Percentiles rank a stretch among this genome's conserved stretches.
These are phyloP conservation scores for Nematodospora anomalae DNA, from an alignment of 1,139 yeast genomes.

Conservation along the genomic window DNA sequence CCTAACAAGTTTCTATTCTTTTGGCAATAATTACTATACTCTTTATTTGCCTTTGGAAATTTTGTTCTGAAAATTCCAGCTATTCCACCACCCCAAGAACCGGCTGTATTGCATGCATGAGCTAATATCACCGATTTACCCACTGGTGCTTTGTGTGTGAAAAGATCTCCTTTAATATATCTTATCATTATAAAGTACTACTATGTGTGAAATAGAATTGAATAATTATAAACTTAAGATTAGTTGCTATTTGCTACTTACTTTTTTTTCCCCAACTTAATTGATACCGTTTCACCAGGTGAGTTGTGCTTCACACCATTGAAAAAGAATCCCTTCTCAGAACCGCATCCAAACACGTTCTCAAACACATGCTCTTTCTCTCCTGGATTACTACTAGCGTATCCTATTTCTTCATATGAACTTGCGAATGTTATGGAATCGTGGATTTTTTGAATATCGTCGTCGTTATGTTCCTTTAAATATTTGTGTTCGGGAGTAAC, in stretches of 20 bases:
- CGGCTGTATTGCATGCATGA: constrained; percentile 80
- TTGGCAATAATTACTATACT: constrained; percentile 51
- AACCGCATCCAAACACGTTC: constrained; percentile 45
- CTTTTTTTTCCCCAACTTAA: constrained; percentile 8
- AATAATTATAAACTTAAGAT: background rate
- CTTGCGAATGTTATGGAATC: constrained; percentile 29
- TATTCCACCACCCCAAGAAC: constrained; percentile 86
- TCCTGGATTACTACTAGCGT: constrained; percentile 12
- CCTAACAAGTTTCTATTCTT: constrained; percentile 47
- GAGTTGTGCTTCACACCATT: constrained; percentile 43
- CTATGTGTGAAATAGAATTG: background rate
- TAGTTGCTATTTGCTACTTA: background rate
- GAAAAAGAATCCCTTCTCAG: constrained; percentile 44
- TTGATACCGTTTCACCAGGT: constrained; percentile 36
- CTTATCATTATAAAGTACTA: constrained; percentile 22
- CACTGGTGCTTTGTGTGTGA: constrained; percentile 32
- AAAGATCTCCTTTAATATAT: constrained; percentile 65
- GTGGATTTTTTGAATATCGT: constrained; percentile 8
- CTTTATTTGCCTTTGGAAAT: constrained; percentile 52
- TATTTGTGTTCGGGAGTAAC: constrained; percentile 38
- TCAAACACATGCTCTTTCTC: constrained; percentile 18
- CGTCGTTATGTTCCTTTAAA: constrained; percentile 6
- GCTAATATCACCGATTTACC: constrained; percentile 38
- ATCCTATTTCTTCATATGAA: constrained; percentile 31
- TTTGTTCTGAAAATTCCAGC: constrained; percentile 52